Conservation (phyloP, 169 alveolate species). For the Amoebophrya sp. region DNA sequence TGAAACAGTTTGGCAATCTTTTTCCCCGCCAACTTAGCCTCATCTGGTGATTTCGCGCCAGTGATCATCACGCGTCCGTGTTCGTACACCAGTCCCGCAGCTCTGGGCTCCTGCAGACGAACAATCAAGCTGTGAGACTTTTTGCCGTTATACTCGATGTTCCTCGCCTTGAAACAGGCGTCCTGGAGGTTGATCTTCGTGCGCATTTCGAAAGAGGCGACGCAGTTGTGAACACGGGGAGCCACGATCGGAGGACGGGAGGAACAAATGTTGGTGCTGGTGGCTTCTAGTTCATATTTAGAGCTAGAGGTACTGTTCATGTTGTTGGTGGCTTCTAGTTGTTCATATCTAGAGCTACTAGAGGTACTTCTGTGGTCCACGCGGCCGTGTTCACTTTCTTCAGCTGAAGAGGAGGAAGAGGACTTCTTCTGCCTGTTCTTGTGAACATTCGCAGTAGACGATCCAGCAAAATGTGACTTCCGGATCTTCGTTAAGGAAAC, state of each 20-base stretch:
- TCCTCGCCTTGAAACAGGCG: conserved; percentile 68
- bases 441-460: too few relatives aligned
- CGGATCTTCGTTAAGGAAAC: too few relatives aligned
- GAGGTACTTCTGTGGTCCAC: too few relatives aligned
- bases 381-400: too few relatives aligned
- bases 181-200: conserved; percentile 64
- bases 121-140: conserved; percentile 80
- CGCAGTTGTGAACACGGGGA: conserved; percentile 70
- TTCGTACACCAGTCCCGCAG: conserved; percentile 69
- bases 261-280: too few relatives aligned
- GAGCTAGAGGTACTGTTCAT: too few relatives aligned
- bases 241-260: conserved; percentile 34
- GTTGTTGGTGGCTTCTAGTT: too few relatives aligned
- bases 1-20: conserved; percentile 81
- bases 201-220: conserved; percentile 69
- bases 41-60: conserved; percentile 69
- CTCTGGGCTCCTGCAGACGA: conserved; percentile 78
- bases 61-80: conserved; percentile 38
- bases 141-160: conserved; percentile 80
- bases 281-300: too few relatives aligned
- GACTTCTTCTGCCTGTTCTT: too few relatives aligned
- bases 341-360: too few relatives aligned
- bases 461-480: too few relatives aligned
- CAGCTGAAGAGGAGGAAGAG: too few relatives aligned
- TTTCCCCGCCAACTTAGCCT: conserved; percentile 82